phyloP scores from a whole-genome alignment of 345 rosid genomes.

The Raphanus sativus region DNA sequence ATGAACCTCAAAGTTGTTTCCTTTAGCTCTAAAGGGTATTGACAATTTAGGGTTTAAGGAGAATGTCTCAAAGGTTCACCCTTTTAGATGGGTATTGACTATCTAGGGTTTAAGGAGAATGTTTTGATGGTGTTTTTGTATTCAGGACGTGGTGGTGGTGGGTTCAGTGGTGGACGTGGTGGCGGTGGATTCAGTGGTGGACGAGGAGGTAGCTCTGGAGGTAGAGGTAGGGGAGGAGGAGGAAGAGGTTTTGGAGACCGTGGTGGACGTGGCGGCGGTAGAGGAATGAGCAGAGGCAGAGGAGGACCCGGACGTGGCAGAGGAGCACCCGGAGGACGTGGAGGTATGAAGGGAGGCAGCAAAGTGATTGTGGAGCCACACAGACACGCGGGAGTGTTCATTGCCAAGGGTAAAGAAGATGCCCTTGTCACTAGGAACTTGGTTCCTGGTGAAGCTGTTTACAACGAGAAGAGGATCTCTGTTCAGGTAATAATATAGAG shows the following conservation, averaged over 20 bases:
- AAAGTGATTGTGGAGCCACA: constrained; percentile 84
- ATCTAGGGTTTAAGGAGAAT: not conserved
- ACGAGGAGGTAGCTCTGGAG: constrained; percentile 41
- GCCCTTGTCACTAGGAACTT: constrained; percentile 88
- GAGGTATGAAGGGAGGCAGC: constrained; percentile 94
- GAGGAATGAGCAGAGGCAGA: constrained; percentile 38
- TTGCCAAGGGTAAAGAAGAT: constrained; percentile 93
- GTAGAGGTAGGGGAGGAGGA: constrained; percentile 43
- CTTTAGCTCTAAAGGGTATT: not conserved
- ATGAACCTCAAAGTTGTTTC: not conserved
- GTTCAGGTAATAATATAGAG: constrained; percentile 56
- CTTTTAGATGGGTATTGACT: not conserved
- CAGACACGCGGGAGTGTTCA: constrained; percentile 82
- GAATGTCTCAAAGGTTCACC: not conserved
- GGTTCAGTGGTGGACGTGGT: constrained; percentile 30
- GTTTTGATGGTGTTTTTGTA: not conserved
- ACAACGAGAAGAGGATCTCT: constrained; percentile 86
- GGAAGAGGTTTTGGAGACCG: constrained; percentile 49
- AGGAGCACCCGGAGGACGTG: constrained; percentile 42
- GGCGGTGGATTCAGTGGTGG: constrained; percentile 52
- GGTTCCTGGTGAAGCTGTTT: constrained; percentile 94
- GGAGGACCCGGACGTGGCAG: constrained; percentile 41
- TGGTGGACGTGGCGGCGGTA: constrained; percentile 41
- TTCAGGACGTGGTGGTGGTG: constrained; percentile 37
- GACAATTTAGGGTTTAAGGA: not conserved